Conservation (phyloP, 1,284 basidiomycete genomes). For the Trichosporon asahii region DNA sequence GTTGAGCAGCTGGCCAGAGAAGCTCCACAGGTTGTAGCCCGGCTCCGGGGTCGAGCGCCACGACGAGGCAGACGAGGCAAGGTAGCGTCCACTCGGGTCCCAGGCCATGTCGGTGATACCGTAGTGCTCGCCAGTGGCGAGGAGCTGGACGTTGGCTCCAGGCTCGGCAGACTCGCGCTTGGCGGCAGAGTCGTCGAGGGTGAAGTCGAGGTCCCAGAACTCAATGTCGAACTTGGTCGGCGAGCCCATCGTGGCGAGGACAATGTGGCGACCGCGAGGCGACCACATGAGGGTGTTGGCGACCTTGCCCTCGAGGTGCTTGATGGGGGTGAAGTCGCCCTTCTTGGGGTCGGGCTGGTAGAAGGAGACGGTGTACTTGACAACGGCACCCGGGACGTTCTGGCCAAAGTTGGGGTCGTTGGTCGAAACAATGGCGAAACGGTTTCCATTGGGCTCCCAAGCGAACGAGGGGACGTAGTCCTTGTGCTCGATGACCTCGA, state of each 20-base stretch:
- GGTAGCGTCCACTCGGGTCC: conserved; percentile 94
- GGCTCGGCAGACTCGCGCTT: conserved; percentile 64
- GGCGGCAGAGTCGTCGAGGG: conserved; percentile 63
- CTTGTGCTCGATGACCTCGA: conserved; percentile 97
- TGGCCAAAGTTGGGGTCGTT: conserved; percentile 91
- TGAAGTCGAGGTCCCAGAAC: conserved; percentile 98
- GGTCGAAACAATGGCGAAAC: conserved; percentile 93
- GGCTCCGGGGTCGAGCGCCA: conserved; percentile 96
- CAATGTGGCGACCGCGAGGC: conserved; percentile 90
- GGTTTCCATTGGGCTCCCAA: conserved; percentile 95
- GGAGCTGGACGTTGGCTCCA: conserved; percentile 80
- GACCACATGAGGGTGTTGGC: conserved; percentile 98
- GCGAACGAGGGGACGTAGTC: conserved; percentile 96
- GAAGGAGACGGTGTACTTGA: conserved; percentile 96
- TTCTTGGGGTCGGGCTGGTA: conserved; percentile 96
- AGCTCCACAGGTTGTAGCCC: conserved; percentile 96
- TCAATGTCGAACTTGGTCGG: conserved; percentile 95
- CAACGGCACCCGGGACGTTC: conserved; percentile 79
- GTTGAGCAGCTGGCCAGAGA: conserved; percentile 86
- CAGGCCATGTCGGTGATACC: conserved; percentile 97
- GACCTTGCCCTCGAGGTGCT: conserved; percentile 76
- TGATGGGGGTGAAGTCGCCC: conserved; percentile 90
- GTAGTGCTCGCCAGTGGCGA: conserved; percentile 88
- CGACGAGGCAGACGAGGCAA: conserved; percentile 88
- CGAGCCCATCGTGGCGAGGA: conserved; percentile 92